phyloP scores from a whole-genome alignment of 257 asterid species.

The Solanum appendiculatum region DNA sequence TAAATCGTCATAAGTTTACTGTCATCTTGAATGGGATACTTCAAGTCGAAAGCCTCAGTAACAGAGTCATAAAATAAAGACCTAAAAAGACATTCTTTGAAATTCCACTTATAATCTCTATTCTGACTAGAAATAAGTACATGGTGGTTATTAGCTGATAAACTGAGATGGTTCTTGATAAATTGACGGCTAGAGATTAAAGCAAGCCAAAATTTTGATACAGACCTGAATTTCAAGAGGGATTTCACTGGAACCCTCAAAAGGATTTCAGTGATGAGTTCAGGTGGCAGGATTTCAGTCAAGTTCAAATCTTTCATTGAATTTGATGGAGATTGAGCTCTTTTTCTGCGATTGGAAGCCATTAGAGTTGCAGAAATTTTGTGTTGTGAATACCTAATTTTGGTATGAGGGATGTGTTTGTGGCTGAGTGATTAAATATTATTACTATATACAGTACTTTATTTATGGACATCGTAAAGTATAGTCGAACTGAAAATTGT shows the following conservation, averaged over 20 bases:
- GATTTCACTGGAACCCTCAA: background rate
- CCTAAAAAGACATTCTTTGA: background rate
- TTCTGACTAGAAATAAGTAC: background rate
- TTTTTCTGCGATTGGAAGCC: background rate
- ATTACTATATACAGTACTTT: too few relatives aligned
- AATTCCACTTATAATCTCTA: background rate
- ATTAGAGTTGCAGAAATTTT: background rate
- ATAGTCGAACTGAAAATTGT: too few relatives aligned
- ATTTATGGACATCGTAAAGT: too few relatives aligned
- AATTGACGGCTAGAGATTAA: conserved; percentile 27
- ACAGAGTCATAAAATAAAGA: background rate
- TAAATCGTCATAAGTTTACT: background rate
- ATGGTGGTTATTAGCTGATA: background rate
- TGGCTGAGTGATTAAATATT: too few relatives aligned
- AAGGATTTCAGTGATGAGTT: background rate
- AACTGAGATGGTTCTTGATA: conserved; percentile 19
- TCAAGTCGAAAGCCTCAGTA: background rate
- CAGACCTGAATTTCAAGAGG: conserved; percentile 8
- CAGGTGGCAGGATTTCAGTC: background rate
- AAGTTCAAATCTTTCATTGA: background rate
- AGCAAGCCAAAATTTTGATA: conserved; percentile 40
- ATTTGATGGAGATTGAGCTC: background rate
- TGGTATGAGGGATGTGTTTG: too few relatives aligned
- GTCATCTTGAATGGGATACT: background rate
- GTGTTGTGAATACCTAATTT: background rate